phyloP scores from a whole-genome alignment of 331 rosid genomes.

The Pyrus hybrid region DNA sequence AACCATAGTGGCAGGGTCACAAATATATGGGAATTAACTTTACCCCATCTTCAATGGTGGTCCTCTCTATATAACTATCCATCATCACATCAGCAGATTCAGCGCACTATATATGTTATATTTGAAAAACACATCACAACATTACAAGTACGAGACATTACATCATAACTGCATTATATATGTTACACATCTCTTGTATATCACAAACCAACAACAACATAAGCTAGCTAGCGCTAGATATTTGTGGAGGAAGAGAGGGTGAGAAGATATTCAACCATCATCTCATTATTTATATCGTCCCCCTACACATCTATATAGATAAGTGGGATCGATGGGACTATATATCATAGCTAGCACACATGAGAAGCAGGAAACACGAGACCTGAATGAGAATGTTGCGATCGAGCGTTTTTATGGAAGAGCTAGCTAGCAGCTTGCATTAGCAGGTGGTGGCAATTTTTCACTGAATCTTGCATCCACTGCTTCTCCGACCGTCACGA shows the following conservation, averaged over 20 bases:
- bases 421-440: background rate
- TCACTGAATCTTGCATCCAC: slow-evolving; percentile 25
- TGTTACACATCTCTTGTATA: too few relatives aligned
- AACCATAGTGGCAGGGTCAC: too few relatives aligned
- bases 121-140: too few relatives aligned
- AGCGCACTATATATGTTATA: too few relatives aligned
- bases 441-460: slow-evolving; percentile 1
- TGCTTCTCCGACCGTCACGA: slow-evolving; percentile 73
- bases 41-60: too few relatives aligned
- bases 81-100: too few relatives aligned
- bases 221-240: too few relatives aligned
- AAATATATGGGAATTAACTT: too few relatives aligned
- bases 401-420: background rate
- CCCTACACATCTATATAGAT: slow-evolving; percentile 1
- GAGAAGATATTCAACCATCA: background rate
- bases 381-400: background rate
- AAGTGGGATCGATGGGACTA: slow-evolving; percentile 2
- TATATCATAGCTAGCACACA: background rate
- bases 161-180: too few relatives aligned
- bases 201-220: too few relatives aligned
- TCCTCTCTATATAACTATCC: too few relatives aligned
- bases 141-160: too few relatives aligned
- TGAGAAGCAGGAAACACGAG: background rate
- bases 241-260: background rate
- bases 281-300: background rate